phyloP scores from a whole-genome alignment of 805 yeast genomes.

The Kregervanrija delftensis region DNA sequence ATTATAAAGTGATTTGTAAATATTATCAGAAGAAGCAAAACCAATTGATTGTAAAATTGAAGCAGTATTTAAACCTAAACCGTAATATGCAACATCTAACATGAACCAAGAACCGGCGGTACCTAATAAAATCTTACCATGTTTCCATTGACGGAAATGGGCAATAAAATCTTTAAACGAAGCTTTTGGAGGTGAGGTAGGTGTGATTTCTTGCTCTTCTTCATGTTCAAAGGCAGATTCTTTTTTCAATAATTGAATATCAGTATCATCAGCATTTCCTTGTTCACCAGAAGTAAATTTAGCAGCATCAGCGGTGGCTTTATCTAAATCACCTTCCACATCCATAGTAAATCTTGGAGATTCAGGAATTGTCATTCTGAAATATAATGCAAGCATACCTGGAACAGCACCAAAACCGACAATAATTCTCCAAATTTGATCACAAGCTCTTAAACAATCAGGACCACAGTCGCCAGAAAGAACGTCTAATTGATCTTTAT shows the following conservation, averaged over 20 bases:
- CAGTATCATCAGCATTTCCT: conserved; percentile 41
- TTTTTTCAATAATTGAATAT: conserved; percentile 35
- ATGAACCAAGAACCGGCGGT: conserved; percentile 91
- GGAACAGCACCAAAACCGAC: conserved; percentile 90
- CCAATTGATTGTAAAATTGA: conserved; percentile 78
- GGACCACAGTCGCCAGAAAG: conserved; percentile 59
- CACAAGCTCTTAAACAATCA: conserved; percentile 70
- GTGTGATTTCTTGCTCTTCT: conserved; percentile 29
- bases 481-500: conserved; percentile 56
- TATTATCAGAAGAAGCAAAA: conserved; percentile 64
- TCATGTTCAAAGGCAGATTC: conserved; percentile 11
- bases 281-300: conserved; percentile 42
- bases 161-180: conserved; percentile 61
- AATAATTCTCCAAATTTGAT: conserved; percentile 91
- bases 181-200: conserved; percentile 60
- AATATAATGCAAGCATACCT: conserved; percentile 77
- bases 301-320: conserved; percentile 48
- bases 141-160: conserved; percentile 83
- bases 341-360: conserved; percentile 88
- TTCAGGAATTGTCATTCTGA: conserved; percentile 90
- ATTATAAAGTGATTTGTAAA: conserved; percentile 65
- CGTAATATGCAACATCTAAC: conserved; percentile 87
- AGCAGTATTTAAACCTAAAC: conserved; percentile 79
- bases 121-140: conserved; percentile 76
- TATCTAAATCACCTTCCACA: conserved; percentile 49